Evolutionary conservation across 2,329 filamentous ascomycete species (phyloP).

Genomic region (Cladophialophora chaetospira): DNA sequence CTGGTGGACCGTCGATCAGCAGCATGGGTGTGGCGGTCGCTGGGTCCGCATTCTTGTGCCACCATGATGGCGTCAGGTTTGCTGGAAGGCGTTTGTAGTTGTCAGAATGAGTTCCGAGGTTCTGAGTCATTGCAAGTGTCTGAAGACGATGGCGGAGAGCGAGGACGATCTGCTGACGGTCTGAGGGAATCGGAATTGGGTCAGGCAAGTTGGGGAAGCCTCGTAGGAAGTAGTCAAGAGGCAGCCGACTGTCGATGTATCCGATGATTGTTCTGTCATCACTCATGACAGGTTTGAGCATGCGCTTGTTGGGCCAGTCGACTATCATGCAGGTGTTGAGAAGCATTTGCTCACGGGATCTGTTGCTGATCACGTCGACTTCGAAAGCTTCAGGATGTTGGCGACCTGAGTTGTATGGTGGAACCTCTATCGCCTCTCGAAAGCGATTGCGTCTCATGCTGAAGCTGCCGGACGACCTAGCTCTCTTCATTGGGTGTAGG

Average conservation of each 20-base stretch:
- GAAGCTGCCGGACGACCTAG: slow-evolving; percentile 8
- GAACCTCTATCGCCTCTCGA: slow-evolving; percentile 9
- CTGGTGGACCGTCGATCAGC: slow-evolving; percentile 13
- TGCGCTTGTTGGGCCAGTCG: slow-evolving; percentile 17
- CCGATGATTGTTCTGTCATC: slow-evolving; percentile 7
- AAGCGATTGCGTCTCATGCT: slow-evolving; percentile 24
- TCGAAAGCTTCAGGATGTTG: slow-evolving; percentile 11
- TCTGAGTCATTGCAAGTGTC: slow-evolving; percentile 13
- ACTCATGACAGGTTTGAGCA: slow-evolving; percentile 22
- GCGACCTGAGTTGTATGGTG: neutral
- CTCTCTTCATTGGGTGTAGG: neutral
- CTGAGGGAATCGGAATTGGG: slow-evolving; percentile 17
- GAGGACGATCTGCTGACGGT: slow-evolving; percentile 12
- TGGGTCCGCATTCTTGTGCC: neutral
- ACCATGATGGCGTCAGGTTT: slow-evolving; percentile 10
- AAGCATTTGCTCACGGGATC: slow-evolving; percentile 22
- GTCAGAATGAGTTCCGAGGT: slow-evolving; percentile 8
- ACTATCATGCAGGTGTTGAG: slow-evolving; percentile 28
- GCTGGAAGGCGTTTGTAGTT: slow-evolving; percentile 7
- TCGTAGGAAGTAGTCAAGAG: slow-evolving; percentile 21
- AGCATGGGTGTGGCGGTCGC: neutral
- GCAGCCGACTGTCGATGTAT: slow-evolving; percentile 17
- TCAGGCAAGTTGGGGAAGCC: neutral
- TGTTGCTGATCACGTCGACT: slow-evolving; percentile 16
- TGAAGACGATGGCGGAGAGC: slow-evolving; percentile 20